Evolutionary conservation across 805 yeast species (phyloP), one percentile per base, ranked within the genome.

Genomic region (Ogataea wickerhamii): DNA sequence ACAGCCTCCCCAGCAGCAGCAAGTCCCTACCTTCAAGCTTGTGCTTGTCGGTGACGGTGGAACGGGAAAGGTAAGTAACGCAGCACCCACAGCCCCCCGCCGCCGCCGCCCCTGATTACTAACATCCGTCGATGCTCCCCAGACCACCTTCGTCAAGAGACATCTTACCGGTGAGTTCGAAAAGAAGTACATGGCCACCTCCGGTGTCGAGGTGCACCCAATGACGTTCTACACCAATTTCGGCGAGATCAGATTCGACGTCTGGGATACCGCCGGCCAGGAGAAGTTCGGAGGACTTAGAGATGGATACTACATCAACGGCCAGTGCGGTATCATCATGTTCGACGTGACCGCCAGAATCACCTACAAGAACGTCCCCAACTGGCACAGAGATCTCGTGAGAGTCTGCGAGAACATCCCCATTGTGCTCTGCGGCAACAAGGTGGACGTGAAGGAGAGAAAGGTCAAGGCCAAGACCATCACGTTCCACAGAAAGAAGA

Each of bases 21-120:
- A 80, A 74, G 94, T 88, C 69, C 98, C 98, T 56, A 87, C 96
- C 53, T 93, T 93, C 73, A 93, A 93, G 77, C 81, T 93, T 69
- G 99, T 93, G 60, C 82, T 93, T 63, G 98, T 93, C 72, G 99
- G 99, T 68, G 99, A 93, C 67, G 99, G 99, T 78, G 99, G 99
- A 81, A 93, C 98, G 70, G 99, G 99, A 75, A 93, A 93, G 71
- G 81, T 75, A 58, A 51, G 78, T 71, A 18, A 10, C 7, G 14
- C 28, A 8, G 11, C 11, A 7, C 11, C 7, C 16, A 11, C 16
- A 13, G 29, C 29, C 16, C 11, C 29, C 25, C 25, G 8, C 11
- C 25, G 8, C 25, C 12, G 12, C 25, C 25, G 25, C 25, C 25
- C 8, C 12, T 22, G 25, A 22, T 22, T 22, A 22, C 47, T 40